phyloP scores from a whole-genome alignment of 495 filamentous ascomycete genomes.

The Oleoguttula mirabilis region DNA sequence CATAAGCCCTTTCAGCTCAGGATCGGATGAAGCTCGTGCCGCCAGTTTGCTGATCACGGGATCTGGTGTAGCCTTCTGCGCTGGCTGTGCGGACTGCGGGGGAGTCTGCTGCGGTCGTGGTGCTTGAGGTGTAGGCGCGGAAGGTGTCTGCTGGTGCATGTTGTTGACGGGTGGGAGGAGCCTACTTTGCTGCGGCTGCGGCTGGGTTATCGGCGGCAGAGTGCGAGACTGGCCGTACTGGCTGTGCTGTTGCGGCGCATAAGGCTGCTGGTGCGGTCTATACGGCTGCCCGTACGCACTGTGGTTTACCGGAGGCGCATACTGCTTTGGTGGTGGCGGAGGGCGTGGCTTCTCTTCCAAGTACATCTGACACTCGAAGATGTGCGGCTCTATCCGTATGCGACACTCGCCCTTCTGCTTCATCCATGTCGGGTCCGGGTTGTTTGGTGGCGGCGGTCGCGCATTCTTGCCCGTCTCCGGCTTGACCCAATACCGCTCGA shows the following conservation, averaged over 20 bases:
- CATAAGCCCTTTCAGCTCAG: constrained; percentile 90
- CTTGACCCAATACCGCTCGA: constrained; percentile 91
- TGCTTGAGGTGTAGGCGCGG: too few relatives aligned
- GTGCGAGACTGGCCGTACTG: constrained; percentile 15
- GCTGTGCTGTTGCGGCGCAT: constrained; percentile 19
- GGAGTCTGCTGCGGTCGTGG: constrained; percentile 9
- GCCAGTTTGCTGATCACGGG: constrained; percentile 94
- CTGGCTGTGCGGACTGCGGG: constrained; percentile 16
- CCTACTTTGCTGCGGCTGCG: constrained; percentile 29
- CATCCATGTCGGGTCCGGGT: constrained; percentile 82
- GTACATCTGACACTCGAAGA: constrained; percentile 77
- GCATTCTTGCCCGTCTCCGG: constrained; percentile 36
- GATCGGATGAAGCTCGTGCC: constrained; percentile 71
- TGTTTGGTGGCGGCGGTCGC: constrained; percentile 44
- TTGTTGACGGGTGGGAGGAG: constrained; percentile 7
- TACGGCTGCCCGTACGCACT: constrained; percentile 15
- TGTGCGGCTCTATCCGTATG: constrained; percentile 80
- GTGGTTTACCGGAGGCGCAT: constrained; percentile 36
- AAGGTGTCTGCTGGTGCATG: constrained; percentile 5
- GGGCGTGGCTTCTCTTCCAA: constrained; percentile 59
- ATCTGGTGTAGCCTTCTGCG: constrained; percentile 42
- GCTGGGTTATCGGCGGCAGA: constrained; percentile 29
- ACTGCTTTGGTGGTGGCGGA: constrained; percentile 48
- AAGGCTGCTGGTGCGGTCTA: constrained; percentile 11
- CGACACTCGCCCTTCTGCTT: constrained; percentile 65